phyloP scores from a whole-genome alignment of 2,329 filamentous ascomycete genomes.

The Claviceps digitariae region DNA sequence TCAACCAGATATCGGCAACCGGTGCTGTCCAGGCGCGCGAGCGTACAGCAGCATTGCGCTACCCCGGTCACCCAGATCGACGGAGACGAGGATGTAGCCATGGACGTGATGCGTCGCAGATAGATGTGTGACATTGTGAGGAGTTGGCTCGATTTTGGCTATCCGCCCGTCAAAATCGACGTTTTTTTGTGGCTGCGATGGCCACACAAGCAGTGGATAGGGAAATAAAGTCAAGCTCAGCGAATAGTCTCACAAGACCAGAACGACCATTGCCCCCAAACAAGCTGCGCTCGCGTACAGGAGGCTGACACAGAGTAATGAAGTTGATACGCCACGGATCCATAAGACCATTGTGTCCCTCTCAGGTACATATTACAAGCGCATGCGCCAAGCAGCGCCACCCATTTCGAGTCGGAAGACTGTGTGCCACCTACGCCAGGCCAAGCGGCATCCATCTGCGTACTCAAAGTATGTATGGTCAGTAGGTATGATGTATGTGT shows the following conservation, averaged over 20 bases:
- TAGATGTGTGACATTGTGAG: not conserved
- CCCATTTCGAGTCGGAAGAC: not conserved
- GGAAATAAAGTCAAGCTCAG: not conserved
- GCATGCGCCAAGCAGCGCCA: constrained; percentile 2
- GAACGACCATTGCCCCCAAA: not conserved
- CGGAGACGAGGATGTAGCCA: not conserved
- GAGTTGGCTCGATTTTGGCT: not conserved
- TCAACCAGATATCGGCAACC: not conserved
- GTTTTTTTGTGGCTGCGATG: not conserved
- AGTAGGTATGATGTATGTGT: not conserved
- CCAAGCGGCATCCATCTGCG: not conserved
- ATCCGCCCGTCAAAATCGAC: not conserved
- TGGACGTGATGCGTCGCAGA: not conserved
- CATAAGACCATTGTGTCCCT: not conserved
- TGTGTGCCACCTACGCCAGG: not conserved
- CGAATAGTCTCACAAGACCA: not conserved
- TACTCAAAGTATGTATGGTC: not conserved
- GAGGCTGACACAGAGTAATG: not conserved
- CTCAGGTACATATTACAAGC: constrained; percentile 1
- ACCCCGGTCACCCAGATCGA: not conserved
- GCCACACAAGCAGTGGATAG: not conserved
- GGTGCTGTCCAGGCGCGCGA: not conserved
- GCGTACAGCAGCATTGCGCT: not conserved
- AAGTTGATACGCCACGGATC: not conserved
- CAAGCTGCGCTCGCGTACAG: not conserved